phyloP scores from a whole-genome alignment of 2,329 filamentous ascomycete species.

The Hirsutella thompsonii region DNA sequence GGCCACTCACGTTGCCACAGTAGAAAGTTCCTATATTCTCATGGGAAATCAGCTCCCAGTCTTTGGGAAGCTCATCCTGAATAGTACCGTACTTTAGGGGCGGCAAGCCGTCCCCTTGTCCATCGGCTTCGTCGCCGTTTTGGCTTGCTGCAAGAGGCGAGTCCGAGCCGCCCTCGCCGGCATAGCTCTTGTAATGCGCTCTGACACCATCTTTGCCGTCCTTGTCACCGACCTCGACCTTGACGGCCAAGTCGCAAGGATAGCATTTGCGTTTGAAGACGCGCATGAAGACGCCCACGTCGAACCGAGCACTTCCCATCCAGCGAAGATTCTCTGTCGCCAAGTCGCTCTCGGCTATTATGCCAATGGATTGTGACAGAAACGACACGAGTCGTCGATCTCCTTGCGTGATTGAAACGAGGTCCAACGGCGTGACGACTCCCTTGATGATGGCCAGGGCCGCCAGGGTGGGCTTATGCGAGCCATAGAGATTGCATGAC shows the following conservation, averaged over 20 bases:
- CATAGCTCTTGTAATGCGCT: conserved; percentile 51
- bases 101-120: conserved; percentile 44
- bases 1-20: conserved; percentile 59
- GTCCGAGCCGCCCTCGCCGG: conserved; percentile 18
- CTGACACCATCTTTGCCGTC: conserved; percentile 63
- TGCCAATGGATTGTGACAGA: conserved; percentile 77
- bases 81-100: conserved; percentile 67
- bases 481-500: conserved; percentile 80
- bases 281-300: conserved; percentile 68
- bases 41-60: conserved; percentile 62
- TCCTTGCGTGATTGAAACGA: conserved; percentile 80
- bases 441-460: conserved; percentile 82
- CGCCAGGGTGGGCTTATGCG: conserved; percentile 59
- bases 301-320: conserved; percentile 83
- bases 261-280: conserved; percentile 67
- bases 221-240: conserved; percentile 51
- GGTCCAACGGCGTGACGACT: conserved; percentile 67
- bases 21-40: conserved; percentile 87
- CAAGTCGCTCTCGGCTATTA: conserved; percentile 81
- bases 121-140: conserved; percentile 6
- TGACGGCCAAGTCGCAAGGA: conserved; percentile 79
- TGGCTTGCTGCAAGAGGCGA: conserved; percentile 4
- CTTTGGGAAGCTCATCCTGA: conserved; percentile 59
- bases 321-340: conserved; percentile 84
- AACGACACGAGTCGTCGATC: conserved; percentile 67